Evolutionary conservation across 2,329 filamentous ascomycete species (phyloP).

Genomic region (Botrytis fragariae): DNA sequence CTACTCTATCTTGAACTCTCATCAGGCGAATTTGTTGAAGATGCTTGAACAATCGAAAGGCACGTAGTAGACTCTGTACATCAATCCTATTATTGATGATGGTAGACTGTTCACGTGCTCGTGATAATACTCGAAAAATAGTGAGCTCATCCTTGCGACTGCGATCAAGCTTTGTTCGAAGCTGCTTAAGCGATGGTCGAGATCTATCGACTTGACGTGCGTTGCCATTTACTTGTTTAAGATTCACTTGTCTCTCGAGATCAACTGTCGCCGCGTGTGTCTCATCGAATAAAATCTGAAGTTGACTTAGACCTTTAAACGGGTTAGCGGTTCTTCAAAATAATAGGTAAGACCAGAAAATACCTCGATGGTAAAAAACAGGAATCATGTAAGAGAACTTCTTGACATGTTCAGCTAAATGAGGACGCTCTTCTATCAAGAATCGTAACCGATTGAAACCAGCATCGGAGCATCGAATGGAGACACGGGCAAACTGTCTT

Average conservation of each 20-base stretch:
- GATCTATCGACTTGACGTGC: constrained; percentile 20
- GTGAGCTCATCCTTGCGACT: constrained; percentile 23
- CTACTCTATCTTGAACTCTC: constrained; percentile 57
- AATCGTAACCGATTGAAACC: constrained; percentile 50
- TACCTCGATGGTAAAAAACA: constrained; percentile 56
- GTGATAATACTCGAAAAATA: constrained; percentile 26
- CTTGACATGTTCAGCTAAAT: constrained; percentile 53
- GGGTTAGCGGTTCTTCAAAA: not conserved
- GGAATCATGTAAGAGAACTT: constrained; percentile 61
- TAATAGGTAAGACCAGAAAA: not conserved
- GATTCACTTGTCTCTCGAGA: constrained; percentile 18
- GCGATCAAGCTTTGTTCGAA: constrained; percentile 21
- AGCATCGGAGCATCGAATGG: constrained; percentile 41
- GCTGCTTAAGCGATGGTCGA: constrained; percentile 20
- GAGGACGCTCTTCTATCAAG: constrained; percentile 46
- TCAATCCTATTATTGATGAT: constrained; percentile 31
- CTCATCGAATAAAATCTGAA: constrained; percentile 20
- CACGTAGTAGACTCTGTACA: constrained; percentile 26
- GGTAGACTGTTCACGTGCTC: constrained; percentile 30
- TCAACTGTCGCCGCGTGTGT: constrained; percentile 7
- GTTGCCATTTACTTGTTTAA: constrained; percentile 14
- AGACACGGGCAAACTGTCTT: constrained; percentile 48
- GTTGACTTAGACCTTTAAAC: constrained; percentile 11
- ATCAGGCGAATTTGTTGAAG: constrained; percentile 65
- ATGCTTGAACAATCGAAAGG: constrained; percentile 50